phyloP scores from a whole-genome alignment of 176 grass and related monocot genomes.

The Alloteropsis semialata region DNA sequence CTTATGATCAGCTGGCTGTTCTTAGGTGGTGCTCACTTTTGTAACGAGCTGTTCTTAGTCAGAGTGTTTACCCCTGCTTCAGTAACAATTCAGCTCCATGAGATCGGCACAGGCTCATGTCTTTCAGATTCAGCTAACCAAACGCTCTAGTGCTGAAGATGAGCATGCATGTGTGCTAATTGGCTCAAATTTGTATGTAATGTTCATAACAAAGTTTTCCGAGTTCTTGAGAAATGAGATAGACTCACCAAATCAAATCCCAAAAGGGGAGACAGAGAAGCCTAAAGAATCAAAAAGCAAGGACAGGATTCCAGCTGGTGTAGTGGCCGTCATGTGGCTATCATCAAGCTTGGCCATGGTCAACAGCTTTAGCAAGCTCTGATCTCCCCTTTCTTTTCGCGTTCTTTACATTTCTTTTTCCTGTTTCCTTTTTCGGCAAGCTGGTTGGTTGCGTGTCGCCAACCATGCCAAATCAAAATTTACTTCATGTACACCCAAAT shows the following conservation, averaged over 20 bases:
- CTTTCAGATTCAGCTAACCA: not conserved
- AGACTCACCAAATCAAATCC: conserved; percentile 7
- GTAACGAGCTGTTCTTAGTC: not conserved
- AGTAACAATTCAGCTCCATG: not conserved
- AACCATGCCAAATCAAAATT: conserved; percentile 12
- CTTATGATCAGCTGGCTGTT: not conserved
- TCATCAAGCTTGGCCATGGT: conserved; percentile 32
- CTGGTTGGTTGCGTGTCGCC: not conserved
- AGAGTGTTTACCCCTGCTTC: not conserved
- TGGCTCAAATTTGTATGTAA: not conserved
- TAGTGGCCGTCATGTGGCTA: conserved; percentile 54
- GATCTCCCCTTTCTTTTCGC: not conserved
- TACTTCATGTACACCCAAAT: not conserved
- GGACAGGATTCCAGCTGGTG: conserved; percentile 29
- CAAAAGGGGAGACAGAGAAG: conserved; percentile 28
- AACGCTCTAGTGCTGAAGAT: not conserved
- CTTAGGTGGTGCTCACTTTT: not conserved
- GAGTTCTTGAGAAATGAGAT: not conserved
- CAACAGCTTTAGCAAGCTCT: conserved; percentile 35
- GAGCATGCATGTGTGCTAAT: not conserved
- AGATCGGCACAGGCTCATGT: not conserved
- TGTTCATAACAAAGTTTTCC: not conserved
- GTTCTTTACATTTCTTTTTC: conserved; percentile 16
- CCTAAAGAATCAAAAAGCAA: conserved; percentile 27
- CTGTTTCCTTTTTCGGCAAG: conserved; percentile 30